A percentile compares a stretch with the other conserved stretches of the same genome.
Conservation (phyloP, 345 rosid genomes). For the Gossypium herbaceum region DNA sequence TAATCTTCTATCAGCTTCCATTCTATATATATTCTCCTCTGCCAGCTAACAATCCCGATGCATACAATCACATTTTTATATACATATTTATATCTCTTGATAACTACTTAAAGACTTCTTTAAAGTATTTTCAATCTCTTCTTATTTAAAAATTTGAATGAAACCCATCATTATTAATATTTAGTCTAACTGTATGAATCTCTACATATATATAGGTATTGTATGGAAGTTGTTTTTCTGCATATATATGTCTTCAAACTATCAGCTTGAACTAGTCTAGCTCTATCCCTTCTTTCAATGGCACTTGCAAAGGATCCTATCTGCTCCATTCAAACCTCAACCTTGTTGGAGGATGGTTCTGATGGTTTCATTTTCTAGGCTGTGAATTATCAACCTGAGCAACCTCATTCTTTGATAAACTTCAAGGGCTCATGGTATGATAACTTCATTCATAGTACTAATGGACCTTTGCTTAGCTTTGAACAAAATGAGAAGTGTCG, state of each 20-base stretch:
- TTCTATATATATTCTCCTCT: constrained; percentile 15
- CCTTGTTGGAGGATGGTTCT: constrained; percentile 7
- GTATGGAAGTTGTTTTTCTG: neutral
- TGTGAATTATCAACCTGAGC: constrained; percentile 29
- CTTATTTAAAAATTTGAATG: neutral
- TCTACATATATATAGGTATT: constrained; percentile 19
- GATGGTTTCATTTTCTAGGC: constrained; percentile 36
- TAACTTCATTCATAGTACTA: constrained; percentile 19
- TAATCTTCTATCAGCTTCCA: neutral
- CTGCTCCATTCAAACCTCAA: constrained; percentile 21
- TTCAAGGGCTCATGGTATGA: constrained; percentile 35
- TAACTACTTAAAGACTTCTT: no score
- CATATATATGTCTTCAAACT: neutral
- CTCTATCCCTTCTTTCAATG: constrained; percentile 24
- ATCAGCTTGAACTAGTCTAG: constrained; percentile 6
- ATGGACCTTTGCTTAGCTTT: constrained; percentile 68
- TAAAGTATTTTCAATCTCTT: no score
- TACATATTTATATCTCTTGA: no score
- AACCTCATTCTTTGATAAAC: constrained; percentile 54
- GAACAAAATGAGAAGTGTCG: constrained; percentile 31
- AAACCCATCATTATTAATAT: neutral
- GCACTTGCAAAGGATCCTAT: constrained; percentile 37
- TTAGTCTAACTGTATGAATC: neutral
- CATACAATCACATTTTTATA: constrained; percentile 5
- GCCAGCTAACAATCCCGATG: constrained; percentile 54